Conservation (phyloP, 805 yeast species). For the Wickerhamomyces canadensis region DNA sequence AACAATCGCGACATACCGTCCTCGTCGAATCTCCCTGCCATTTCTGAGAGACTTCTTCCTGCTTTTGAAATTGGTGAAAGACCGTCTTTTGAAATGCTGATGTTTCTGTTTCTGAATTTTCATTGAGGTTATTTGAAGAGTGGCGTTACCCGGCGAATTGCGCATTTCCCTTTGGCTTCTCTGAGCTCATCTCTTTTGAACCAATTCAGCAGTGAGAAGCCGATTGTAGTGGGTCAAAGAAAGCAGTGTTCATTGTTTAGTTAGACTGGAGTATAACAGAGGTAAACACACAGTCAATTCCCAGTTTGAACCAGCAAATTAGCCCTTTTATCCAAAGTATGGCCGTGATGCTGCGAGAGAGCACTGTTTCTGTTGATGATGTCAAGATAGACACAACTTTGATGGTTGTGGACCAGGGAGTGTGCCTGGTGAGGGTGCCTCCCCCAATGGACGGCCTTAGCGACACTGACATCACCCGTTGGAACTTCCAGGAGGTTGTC, state of each 20-base stretch:
- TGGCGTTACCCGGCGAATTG: no score
- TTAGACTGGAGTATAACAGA: no score
- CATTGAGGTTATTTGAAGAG: no score
- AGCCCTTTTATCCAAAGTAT: not conserved
- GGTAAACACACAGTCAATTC: no score
- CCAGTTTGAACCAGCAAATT: no score
- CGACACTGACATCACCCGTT: constrained; percentile 11
- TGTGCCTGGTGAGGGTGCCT: constrained; percentile 7
- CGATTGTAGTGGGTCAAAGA: no score
- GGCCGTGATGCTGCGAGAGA: not conserved
- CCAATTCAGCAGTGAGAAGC: no score
- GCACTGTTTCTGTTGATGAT: not conserved
- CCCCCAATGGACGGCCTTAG: constrained; percentile 8
- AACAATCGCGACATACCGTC: constrained; percentile 22
- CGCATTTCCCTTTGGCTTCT: no score
- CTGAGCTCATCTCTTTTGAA: no score
- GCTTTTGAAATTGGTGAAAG: not conserved
- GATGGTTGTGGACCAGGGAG: not conserved
- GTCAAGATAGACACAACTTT: not conserved
- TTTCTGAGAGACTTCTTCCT: not conserved
- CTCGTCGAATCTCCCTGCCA: constrained; percentile 16
- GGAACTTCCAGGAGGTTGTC: constrained; percentile 30
- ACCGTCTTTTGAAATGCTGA: no score
- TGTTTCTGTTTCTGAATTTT: no score
- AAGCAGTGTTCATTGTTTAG: no score